These are phyloP conservation scores for Yamadazyma akitaensis DNA, from an alignment of 805 yeast genomes.

Conservation along the genomic window DNA sequence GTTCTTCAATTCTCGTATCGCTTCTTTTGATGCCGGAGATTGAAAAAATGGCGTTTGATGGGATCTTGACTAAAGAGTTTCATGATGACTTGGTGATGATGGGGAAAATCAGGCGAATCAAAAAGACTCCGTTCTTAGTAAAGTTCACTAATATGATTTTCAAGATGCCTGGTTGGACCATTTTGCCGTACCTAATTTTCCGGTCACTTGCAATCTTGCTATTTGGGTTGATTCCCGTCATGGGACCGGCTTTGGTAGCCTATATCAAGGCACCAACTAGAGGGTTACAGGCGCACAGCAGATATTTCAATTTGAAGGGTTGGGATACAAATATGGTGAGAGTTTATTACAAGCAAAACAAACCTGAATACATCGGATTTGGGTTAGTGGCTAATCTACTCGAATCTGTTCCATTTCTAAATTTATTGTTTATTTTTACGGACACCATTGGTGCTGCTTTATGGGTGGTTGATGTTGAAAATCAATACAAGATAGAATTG, in stretches of 20 bases:
- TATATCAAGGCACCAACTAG: slow-evolving; percentile 51
- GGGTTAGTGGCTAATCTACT: slow-evolving; percentile 51
- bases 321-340: slow-evolving; percentile 41
- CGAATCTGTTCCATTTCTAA: slow-evolving; percentile 53
- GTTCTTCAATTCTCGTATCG: slow-evolving; percentile 43
- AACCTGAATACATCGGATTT: slow-evolving; percentile 46
- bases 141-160: slow-evolving; percentile 28
- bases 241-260: slow-evolving; percentile 56
- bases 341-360: slow-evolving; percentile 31
- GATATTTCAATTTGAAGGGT: slow-evolving; percentile 59
- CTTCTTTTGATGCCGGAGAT: slow-evolving; percentile 46
- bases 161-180: slow-evolving; percentile 31
- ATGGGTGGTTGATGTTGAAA: slow-evolving; percentile 50
- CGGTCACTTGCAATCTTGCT: slow-evolving; percentile 33
- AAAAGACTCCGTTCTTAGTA: slow-evolving; percentile 27
- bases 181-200: slow-evolving; percentile 41
- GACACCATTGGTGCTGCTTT: slow-evolving; percentile 61
- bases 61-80: slow-evolving; percentile 44
- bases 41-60: slow-evolving; percentile 46
- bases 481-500: slow-evolving; percentile 16
- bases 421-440: slow-evolving; percentile 54
- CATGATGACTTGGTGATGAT: slow-evolving; percentile 41
- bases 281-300: slow-evolving; percentile 49
- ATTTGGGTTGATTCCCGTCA: slow-evolving; percentile 50
- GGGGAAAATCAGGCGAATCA: slow-evolving; percentile 32